Percentiles rank a stretch among this genome's conserved stretches.
Conservation (phyloP, 2,329 filamentous ascomycete genomes). For the Alternaria atra region DNA sequence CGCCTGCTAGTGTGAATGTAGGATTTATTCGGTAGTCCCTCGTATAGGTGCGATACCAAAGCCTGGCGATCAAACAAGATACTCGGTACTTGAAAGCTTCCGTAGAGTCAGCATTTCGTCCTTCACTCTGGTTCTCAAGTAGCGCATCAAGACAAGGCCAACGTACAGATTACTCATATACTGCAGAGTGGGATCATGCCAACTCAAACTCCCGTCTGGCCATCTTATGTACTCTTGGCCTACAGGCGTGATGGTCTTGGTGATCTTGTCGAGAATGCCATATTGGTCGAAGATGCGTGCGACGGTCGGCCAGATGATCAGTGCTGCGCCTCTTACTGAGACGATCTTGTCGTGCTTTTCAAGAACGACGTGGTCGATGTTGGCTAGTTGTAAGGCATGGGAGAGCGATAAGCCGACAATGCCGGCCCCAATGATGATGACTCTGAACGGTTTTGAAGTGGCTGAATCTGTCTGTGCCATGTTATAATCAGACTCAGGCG, state of each 20-base stretch:
- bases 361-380: conserved; percentile 36
- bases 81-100: conserved; percentile 15
- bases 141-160: too few species aligned
- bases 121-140: neutral
- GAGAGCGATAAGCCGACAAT: conserved; percentile 31
- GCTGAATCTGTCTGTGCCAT: neutral
- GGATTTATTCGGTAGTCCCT: conserved; percentile 29
- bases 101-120: neutral
- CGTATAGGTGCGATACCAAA: conserved; percentile 30
- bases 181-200: neutral
- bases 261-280: conserved; percentile 25
- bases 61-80: conserved; percentile 29
- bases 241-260: conserved; percentile 16
- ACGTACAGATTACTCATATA: conserved; percentile 7
- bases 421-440: conserved; percentile 31
- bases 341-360: conserved; percentile 33
- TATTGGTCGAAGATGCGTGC: conserved; percentile 37
- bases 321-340: conserved; percentile 31
- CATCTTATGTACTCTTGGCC: conserved; percentile 18
- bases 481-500: neutral
- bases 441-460: conserved; percentile 20
- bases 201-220: conserved; percentile 23
- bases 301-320: conserved; percentile 31
- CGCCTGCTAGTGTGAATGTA: conserved; percentile 21
- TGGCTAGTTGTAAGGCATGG: conserved; percentile 28